Evolutionary conservation across 352 stramenopile genomes (phyloP), one percentile per base, ranked within the genome.

Genomic region (Pythium apleroticum): DNA sequence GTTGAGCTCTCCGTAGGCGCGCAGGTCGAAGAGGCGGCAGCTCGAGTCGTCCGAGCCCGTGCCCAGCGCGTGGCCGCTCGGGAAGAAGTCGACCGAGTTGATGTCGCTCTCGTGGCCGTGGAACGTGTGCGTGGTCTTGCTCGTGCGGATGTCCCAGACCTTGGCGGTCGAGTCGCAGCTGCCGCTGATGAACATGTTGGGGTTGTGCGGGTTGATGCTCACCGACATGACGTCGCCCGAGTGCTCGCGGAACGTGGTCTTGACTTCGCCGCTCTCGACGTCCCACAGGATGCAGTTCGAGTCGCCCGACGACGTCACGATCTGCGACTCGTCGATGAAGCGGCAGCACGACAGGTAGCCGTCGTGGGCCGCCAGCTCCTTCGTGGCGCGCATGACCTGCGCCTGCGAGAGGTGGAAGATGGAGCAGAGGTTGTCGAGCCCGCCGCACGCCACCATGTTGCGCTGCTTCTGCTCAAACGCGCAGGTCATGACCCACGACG

Each of bases 241-340:
- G 80, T 99, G 98, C 78, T 99, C 97, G n/a, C 86, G 90, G 84
- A 99, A 99, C 12, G 88, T 97, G 30, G 86, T 95, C 65, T 98
- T 96, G 63, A 97, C 88, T 72, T 98, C 88, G 28, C 89, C 88
- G 28, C 78, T 97, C 65, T 98, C 90, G 45, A 99, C 89, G 75
- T 99, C 97, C 98, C 98, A 99, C n/a, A 98, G 82, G 73, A 99
- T 99, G 74, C 96, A 99, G 52, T 97, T 99, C 33, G 96, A 99
- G 83, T 99, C 98, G 25, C 97, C 98, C 12, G 89, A 98, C 58
- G 81, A 95, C 28, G 94, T 98, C 22, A 98, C 76, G 72, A 98
- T 98, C 63, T 90, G 88, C 35, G 81, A 73, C 68, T 98, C 93
- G 74, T 98, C 90, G 39, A 99, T 88, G 73, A 99, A 99, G 45